Conservation (phyloP, 305 asterid species). For the Ajuga reptans region DNA sequence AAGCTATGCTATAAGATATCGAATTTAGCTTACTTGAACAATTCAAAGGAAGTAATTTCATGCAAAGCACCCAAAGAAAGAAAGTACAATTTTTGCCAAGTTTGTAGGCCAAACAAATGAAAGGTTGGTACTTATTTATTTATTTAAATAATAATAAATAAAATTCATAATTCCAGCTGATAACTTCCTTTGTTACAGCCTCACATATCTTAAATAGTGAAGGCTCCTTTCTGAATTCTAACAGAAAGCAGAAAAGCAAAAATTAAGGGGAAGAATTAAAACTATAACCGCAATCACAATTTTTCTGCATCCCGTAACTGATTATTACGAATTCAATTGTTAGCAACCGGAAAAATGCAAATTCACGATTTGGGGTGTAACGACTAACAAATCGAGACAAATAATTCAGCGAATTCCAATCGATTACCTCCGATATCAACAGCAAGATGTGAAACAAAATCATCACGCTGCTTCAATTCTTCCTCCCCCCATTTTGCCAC, state of each 20-base stretch:
- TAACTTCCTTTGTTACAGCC: not conserved
- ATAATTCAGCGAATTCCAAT: not conserved
- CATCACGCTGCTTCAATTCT: slow-evolving; percentile 24
- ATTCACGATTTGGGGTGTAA: not conserved
- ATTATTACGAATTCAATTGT: not conserved
- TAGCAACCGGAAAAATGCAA: not conserved
- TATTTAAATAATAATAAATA: not conserved
- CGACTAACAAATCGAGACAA: not conserved
- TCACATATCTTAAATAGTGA: not conserved
- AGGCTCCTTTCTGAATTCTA: not conserved
- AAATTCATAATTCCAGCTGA: not conserved
- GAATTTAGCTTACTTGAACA: slow-evolving; percentile 17
- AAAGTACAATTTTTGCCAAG: not conserved
- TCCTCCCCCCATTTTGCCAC: slow-evolving; percentile 20
- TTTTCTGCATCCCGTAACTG: not conserved
- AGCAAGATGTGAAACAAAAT: slow-evolving; percentile 58
- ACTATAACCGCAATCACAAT: not conserved
- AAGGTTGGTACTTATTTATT: too few species aligned
- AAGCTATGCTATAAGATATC: not conserved
- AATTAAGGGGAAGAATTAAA: not conserved
- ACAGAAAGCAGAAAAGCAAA: not conserved
- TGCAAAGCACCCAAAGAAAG: not conserved
- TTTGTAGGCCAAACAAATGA: not conserved
- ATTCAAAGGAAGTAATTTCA: not conserved
- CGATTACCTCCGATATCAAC: slow-evolving; percentile 79